A percentile compares a stretch with the other conserved stretches of the same genome.
Evolutionary conservation across 371 early-diverging fungal genomes (phyloP).

Genomic region (Actinomucor elegans): DNA sequence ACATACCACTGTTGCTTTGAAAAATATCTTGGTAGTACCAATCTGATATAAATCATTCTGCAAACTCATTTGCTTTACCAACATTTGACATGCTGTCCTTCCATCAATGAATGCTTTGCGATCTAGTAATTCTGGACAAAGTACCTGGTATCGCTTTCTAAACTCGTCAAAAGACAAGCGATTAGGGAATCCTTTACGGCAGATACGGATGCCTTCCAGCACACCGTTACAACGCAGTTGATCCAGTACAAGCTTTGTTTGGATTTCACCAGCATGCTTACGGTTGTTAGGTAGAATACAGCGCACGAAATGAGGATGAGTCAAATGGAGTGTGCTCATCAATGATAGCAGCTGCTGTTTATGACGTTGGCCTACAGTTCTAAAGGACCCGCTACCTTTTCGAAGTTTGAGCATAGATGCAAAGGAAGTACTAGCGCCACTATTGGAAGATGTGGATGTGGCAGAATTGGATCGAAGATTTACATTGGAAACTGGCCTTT

Average conservation of each 20-base stretch:
- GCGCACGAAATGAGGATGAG: constrained; percentile 99
- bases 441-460: background rate
- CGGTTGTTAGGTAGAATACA: constrained; percentile 99
- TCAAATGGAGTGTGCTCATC: constrained; percentile 90
- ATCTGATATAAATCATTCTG: constrained; percentile 85
- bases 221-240: constrained; percentile 99
- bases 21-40: constrained; percentile 97
- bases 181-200: constrained; percentile 98
- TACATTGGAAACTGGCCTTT: background rate
- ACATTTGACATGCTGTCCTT: constrained; percentile 74
- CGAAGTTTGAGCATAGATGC: constrained; percentile 25
- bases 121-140: constrained; percentile 76
- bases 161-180: constrained; percentile 95
- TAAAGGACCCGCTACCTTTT: constrained; percentile 78
- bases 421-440: constrained; percentile 10
- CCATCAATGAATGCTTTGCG: constrained; percentile 76
- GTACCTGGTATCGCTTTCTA: constrained; percentile 92
- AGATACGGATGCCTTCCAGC: constrained; percentile 99
- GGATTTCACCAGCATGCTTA: constrained; percentile 85
- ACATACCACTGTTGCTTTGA: constrained; percentile 88
- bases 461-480: background rate
- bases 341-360: constrained; percentile 92
- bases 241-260: constrained; percentile 87
- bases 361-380: constrained; percentile 97
- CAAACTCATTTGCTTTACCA: constrained; percentile 74